Evolutionary conservation across 2,329 filamentous ascomycete species (phyloP).

Genomic region (Fusarium sp.): DNA sequence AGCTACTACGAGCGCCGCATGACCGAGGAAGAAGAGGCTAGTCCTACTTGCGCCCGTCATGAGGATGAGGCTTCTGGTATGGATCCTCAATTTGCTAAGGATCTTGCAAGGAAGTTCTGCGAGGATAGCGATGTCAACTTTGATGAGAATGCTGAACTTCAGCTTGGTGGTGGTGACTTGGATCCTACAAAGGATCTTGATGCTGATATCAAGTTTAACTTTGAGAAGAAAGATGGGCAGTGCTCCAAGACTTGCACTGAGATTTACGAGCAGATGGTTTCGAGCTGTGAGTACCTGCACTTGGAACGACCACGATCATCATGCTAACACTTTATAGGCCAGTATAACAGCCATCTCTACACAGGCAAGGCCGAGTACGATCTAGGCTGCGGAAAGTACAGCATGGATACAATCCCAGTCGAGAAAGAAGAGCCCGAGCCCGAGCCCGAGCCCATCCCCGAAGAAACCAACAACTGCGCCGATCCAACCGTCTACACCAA

Average conservation of each 20-base stretch:
- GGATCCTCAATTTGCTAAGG: not conserved
- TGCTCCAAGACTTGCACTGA: conserved; percentile 14
- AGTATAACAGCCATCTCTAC: not conserved
- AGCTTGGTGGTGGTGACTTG: conserved; percentile 19
- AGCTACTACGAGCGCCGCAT: conserved; percentile 7
- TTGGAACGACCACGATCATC: not conserved
- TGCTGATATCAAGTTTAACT: conserved; percentile 16
- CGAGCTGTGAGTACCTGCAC: not conserved
- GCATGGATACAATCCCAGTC: not conserved
- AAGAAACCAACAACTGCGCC: conserved; percentile 9
- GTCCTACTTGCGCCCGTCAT: not conserved
- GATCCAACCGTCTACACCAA: conserved; percentile 6
- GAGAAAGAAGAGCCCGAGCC: not conserved
- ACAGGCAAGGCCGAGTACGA: not conserved
- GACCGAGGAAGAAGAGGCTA: not conserved
- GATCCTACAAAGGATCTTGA: conserved; percentile 9
- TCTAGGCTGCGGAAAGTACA: not conserved
- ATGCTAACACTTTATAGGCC: not conserved
- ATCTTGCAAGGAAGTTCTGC: not conserved
- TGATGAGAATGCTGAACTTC: conserved; percentile 8
- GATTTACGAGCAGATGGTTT: conserved; percentile 1
- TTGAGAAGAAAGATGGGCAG: conserved; percentile 9
- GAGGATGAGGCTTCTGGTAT: not conserved
- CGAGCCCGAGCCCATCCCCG: not conserved
- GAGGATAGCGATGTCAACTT: not conserved